A percentile compares a stretch with the other conserved stretches of the same genome.
These are phyloP conservation scores for Picochlorum costavermella DNA, from an alignment of 139 green algal genomes.

Conservation along the genomic window DNA sequence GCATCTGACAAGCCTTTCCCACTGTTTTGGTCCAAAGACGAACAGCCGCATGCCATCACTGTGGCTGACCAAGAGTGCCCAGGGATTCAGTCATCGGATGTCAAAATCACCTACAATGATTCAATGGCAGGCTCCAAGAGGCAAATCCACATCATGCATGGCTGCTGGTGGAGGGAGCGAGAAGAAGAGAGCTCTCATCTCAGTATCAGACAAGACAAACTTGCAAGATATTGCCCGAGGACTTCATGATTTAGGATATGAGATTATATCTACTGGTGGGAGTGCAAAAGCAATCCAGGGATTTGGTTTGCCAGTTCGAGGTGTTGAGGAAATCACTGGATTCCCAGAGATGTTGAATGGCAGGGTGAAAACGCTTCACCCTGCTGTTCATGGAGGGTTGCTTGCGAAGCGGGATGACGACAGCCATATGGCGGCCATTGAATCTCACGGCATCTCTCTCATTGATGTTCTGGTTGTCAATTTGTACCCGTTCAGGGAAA, in stretches of 20 bases:
- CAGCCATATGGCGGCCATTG: constrained; percentile 78
- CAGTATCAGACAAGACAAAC: constrained; percentile 86
- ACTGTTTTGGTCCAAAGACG: too few species aligned
- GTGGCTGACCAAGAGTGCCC: too few species aligned
- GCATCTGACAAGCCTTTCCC: too few species aligned
- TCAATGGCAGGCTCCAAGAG: too few species aligned
- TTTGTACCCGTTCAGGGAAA: constrained; percentile 96
- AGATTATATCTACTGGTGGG: constrained; percentile 92
- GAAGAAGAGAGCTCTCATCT: constrained; percentile 70
- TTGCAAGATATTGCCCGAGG: constrained; percentile 76
- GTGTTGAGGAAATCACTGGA: constrained; percentile 85
- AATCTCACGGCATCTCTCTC: constrained; percentile 69
- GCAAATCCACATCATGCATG: too few species aligned
- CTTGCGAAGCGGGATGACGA: constrained; percentile 74
- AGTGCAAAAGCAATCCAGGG: constrained; percentile 74
- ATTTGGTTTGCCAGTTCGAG: constrained; percentile 65
- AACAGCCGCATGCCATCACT: too few species aligned
- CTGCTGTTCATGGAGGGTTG: constrained; percentile 93
- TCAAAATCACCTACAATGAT: too few species aligned
- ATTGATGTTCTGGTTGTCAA: constrained; percentile 98
- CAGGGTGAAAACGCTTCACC: constrained; percentile 98
- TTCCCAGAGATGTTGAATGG: constrained; percentile 98
- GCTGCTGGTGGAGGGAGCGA: too few species aligned
- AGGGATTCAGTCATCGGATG: too few species aligned
- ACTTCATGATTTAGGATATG: constrained; percentile 71